A percentile compares a stretch with the other conserved stretches of the same genome.
phyloP scores from a whole-genome alignment of 2,329 filamentous ascomycete genomes.

The Bipolaris cookei region DNA sequence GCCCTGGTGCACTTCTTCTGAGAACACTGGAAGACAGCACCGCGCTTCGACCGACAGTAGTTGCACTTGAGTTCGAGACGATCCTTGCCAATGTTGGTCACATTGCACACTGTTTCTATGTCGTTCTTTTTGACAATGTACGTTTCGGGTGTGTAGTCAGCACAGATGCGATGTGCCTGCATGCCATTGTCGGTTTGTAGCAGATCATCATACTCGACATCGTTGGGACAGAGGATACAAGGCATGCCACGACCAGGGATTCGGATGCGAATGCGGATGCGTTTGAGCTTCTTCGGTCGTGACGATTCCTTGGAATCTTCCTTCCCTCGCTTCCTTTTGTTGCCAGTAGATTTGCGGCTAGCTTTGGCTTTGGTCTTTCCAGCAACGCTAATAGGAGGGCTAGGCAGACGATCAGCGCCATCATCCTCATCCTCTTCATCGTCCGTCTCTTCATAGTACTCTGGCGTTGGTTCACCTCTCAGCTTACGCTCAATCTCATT shows the following conservation, averaged over 20 bases:
- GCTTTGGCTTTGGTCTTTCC: slow-evolving; percentile 72
- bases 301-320: slow-evolving; percentile 54
- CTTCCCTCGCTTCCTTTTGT: slow-evolving; percentile 55
- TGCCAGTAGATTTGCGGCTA: slow-evolving; percentile 74
- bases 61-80: slow-evolving; percentile 91
- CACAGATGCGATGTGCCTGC: slow-evolving; percentile 86
- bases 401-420: slow-evolving; percentile 68
- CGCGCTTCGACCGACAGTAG: slow-evolving; percentile 90
- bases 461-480: slow-evolving; percentile 79
- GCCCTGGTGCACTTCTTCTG: slow-evolving; percentile 91
- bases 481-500: slow-evolving; percentile 94
- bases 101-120: slow-evolving; percentile 74
- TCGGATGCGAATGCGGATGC: slow-evolving; percentile 74
- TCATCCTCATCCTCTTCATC: slow-evolving; percentile 69
- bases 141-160: slow-evolving; percentile 89
- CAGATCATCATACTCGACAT: slow-evolving; percentile 80
- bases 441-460: slow-evolving; percentile 80
- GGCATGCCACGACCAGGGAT: slow-evolving; percentile 75
- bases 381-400: slow-evolving; percentile 76
- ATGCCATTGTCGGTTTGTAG: slow-evolving; percentile 86
- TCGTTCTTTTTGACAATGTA: slow-evolving; percentile 75
- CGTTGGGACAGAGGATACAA: slow-evolving; percentile 91
- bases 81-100: slow-evolving; percentile 81
- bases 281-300: slow-evolving; percentile 73
- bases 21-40: slow-evolving; percentile 97